Conservation (phyloP, 371 early-diverging fungal species). For the Nematocida major region DNA sequence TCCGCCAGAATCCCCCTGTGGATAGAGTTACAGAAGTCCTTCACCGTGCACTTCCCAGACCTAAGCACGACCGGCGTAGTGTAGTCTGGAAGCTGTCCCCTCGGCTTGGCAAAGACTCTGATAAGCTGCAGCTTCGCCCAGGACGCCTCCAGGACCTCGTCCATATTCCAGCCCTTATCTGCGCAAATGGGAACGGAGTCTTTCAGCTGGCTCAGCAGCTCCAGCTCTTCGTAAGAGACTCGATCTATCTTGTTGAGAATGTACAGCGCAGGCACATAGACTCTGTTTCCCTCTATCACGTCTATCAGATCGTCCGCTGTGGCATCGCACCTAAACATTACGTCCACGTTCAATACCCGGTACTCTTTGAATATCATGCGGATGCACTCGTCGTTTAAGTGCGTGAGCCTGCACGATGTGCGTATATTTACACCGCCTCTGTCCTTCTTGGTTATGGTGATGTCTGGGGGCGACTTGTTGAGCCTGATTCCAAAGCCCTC, state of each 20-base stretch:
- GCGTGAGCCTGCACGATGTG: slow-evolving; percentile 67
- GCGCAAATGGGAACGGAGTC: slow-evolving; percentile 91
- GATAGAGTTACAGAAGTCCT: slow-evolving; percentile 92
- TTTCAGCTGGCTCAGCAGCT: slow-evolving; percentile 87
- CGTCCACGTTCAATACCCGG: slow-evolving; percentile 89
- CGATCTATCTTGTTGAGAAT: slow-evolving; percentile 96
- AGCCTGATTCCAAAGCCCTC: slow-evolving; percentile 93
- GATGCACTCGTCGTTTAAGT: slow-evolving; percentile 79
- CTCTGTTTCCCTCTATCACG: slow-evolving; percentile 84
- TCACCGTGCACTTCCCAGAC: slow-evolving; percentile 69
- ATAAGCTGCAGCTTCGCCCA: slow-evolving; percentile 62
- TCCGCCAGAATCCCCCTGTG: slow-evolving; percentile 87
- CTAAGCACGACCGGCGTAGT: slow-evolving; percentile 84
- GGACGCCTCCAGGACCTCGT: slow-evolving; percentile 77
- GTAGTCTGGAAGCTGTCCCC: slow-evolving; percentile 92
- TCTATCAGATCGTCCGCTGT: slow-evolving; percentile 96
- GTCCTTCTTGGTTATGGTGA: slow-evolving; percentile 79
- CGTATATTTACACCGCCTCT: slow-evolving; percentile 90
- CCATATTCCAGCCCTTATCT: slow-evolving; percentile 97
- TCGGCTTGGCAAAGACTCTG: slow-evolving; percentile 90
- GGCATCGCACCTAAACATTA: slow-evolving; percentile 75
- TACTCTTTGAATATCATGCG: slow-evolving; percentile 89
- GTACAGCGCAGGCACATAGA: slow-evolving; percentile 87
- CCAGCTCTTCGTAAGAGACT: slow-evolving; percentile 88
- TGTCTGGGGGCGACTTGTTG: slow-evolving; percentile 80